Evolutionary conservation across 2,329 filamentous ascomycete species (phyloP), one percentile per base, ranked within the genome.

Genomic region (Leptodontidium sp.): DNA sequence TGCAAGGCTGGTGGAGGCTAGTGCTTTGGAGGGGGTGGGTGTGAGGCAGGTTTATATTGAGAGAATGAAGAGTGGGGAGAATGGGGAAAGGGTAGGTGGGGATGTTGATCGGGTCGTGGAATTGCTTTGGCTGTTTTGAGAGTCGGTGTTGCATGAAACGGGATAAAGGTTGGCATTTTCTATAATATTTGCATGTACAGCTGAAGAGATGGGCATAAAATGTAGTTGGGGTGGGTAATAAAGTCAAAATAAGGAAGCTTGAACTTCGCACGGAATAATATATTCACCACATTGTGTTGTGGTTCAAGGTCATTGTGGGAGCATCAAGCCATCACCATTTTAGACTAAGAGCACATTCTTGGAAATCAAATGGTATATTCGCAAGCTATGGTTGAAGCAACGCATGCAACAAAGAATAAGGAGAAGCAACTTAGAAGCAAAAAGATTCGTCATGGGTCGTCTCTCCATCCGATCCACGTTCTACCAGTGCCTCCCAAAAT

Each of bases 1-100:
- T 0, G 69, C 68, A 38, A 61, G 55, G 59, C 59, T 75, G 58
- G 65, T 70, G 3, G 70, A 70, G 47, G 63, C 69, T 26, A 65
- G 59, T 29, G 67, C 70, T 4, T 11, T 74, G 14, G 64, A 71
- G 7, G 71, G 66, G 4, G 53, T 67, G 24, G 73, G 70, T 3
- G 71, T 76, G 11, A 57, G 69, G n/a, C 75, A 76, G 68, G 65
- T 70, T 14, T 76, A 76, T 65, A 17, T 72, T 14, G 66, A 74
- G 12, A 64, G 43, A 38, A 57, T 26, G 2, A 64, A 68, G n/a
- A 52, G 50, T 52, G 62, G 26, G 17, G 43, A 49, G 40, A 47
- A 55, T 45, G 64, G 40, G 26, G 49, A 35, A n/a, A 24, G 57
- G 14, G 53, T 38, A 15, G 53, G 38, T 3, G 59, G 50, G 12